These are phyloP conservation scores for Umbelopsis sp. DNA, from an alignment of 192 early-diverging fungal genomes.

Conservation along the genomic window DNA sequence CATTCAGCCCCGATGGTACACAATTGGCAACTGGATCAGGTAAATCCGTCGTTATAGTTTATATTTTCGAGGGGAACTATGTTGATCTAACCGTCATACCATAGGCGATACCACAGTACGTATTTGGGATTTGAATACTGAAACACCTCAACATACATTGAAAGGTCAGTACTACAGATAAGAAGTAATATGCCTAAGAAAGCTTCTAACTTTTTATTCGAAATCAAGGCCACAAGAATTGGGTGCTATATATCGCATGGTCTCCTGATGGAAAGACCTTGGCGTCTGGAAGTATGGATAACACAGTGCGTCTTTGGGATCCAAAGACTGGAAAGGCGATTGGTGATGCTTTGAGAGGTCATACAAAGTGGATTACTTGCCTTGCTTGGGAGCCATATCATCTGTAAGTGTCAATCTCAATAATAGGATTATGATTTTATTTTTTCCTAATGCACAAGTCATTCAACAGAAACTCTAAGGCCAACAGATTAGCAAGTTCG, in stretches of 20 bases:
- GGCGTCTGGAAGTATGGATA: slow-evolving; percentile 96
- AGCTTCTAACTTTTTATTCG: neutral
- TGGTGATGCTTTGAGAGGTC: slow-evolving; percentile 80
- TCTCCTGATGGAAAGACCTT: slow-evolving; percentile 84
- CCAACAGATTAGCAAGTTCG: slow-evolving; percentile 81
- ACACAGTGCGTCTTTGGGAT: slow-evolving; percentile 87
- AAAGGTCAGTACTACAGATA: slow-evolving; percentile 37
- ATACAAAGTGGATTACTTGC: slow-evolving; percentile 87
- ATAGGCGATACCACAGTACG: slow-evolving; percentile 89
- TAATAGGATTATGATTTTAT: neutral
- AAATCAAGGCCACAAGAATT: slow-evolving; percentile 78
- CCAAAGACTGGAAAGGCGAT: slow-evolving; percentile 80
- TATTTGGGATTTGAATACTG: slow-evolving; percentile 96
- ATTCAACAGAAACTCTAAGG: slow-evolving; percentile 62
- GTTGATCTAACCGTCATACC: neutral
- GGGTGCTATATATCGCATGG: slow-evolving; percentile 95
- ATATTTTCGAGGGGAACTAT: neutral
- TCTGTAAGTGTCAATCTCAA: slow-evolving; percentile 47
- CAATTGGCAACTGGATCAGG: slow-evolving; percentile 93
- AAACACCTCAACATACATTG: slow-evolving; percentile 88
- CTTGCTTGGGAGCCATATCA: slow-evolving; percentile 95
- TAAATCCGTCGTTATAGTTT: slow-evolving; percentile 16
- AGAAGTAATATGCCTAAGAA: neutral
- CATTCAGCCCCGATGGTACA: slow-evolving; percentile 88
- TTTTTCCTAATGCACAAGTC: neutral